Evolutionary conservation across 768 basidiomycete genomes (phyloP).

Genomic region (Chalciporus sphaerocephalus): DNA sequence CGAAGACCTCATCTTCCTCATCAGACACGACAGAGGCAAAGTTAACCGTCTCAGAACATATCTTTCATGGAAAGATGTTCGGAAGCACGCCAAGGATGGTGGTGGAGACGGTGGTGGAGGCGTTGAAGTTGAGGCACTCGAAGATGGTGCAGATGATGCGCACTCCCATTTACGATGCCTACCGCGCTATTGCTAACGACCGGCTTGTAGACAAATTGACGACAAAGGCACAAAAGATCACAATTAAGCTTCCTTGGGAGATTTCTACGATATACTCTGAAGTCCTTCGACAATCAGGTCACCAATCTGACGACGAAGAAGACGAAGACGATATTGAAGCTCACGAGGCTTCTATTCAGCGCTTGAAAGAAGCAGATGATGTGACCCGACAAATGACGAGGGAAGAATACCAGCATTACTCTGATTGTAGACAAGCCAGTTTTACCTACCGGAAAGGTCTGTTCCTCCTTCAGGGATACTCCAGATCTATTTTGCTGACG

Average conservation of each 20-base stretch:
- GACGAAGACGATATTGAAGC: constrained; percentile 96
- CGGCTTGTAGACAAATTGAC: constrained; percentile 63
- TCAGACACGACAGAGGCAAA: constrained; percentile 89
- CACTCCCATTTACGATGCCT: background rate
- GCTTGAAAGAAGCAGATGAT: constrained; percentile 92
- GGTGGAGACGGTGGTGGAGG: constrained; percentile 77
- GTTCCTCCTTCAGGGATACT: constrained; percentile 2
- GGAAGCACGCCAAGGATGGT: constrained; percentile 90
- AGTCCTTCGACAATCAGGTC: constrained; percentile 66
- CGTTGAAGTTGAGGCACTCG: constrained; percentile 77
- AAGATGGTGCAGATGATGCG: constrained; percentile 79
- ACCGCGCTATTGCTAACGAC: background rate
- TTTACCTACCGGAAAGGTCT: constrained; percentile 95
- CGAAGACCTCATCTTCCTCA: constrained; percentile 95
- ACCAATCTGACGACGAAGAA: constrained; percentile 90
- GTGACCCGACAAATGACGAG: constrained; percentile 93
- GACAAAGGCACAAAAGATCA: constrained; percentile 86
- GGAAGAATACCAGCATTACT: constrained; percentile 96
- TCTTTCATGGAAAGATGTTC: constrained; percentile 94
- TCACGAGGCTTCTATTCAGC: constrained; percentile 87
- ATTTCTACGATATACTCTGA: constrained; percentile 89
- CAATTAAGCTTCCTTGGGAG: constrained; percentile 96
- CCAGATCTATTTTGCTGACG: background rate
- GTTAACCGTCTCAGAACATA: constrained; percentile 91
- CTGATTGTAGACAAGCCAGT: constrained; percentile 92